Conservation (phyloP, 352 stramenopile genomes). For the Globisporangium cylindrosporum region DNA sequence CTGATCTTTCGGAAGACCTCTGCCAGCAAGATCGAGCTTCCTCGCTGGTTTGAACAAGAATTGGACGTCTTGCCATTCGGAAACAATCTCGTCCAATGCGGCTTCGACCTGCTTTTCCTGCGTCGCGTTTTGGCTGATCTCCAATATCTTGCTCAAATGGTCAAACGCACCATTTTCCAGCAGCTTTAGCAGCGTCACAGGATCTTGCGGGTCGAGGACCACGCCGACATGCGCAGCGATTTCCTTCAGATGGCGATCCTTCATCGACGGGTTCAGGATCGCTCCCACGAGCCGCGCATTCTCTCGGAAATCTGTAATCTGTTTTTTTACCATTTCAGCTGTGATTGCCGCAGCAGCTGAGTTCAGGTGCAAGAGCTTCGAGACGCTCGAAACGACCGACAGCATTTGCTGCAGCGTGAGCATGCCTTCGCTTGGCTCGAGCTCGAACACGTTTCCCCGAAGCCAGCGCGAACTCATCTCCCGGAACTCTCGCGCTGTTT, state of each 20-base stretch:
- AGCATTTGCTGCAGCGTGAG: constrained; percentile 58
- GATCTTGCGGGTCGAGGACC: constrained; percentile 40
- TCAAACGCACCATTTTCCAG: constrained; percentile 69
- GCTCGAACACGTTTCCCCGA: constrained; percentile 62
- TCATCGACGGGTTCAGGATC: constrained; percentile 64
- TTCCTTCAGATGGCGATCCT: constrained; percentile 61
- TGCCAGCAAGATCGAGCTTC: neutral
- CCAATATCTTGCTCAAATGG: constrained; percentile 40
- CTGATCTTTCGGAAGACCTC: neutral
- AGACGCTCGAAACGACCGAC: constrained; percentile 40
- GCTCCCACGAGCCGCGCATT: constrained; percentile 59
- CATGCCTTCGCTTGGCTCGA: constrained; percentile 51
- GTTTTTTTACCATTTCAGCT: constrained; percentile 73
- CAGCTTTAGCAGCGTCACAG: constrained; percentile 66
- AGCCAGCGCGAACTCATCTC: constrained; percentile 69
- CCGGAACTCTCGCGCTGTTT: constrained; percentile 64
- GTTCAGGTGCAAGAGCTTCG: constrained; percentile 55
- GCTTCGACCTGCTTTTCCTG: constrained; percentile 65
- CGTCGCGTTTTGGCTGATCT: constrained; percentile 65
- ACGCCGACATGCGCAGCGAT: constrained; percentile 48
- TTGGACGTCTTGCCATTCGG: constrained; percentile 43
- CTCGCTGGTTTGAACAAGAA: constrained; percentile 44
- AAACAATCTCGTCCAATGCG: constrained; percentile 37
- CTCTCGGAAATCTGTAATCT: constrained; percentile 74
- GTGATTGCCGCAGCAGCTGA: constrained; percentile 58